These are phyloP conservation scores for Apiotrichum porosum DNA, from an alignment of 1,284 basidiomycete genomes.

Conservation along the genomic window DNA sequence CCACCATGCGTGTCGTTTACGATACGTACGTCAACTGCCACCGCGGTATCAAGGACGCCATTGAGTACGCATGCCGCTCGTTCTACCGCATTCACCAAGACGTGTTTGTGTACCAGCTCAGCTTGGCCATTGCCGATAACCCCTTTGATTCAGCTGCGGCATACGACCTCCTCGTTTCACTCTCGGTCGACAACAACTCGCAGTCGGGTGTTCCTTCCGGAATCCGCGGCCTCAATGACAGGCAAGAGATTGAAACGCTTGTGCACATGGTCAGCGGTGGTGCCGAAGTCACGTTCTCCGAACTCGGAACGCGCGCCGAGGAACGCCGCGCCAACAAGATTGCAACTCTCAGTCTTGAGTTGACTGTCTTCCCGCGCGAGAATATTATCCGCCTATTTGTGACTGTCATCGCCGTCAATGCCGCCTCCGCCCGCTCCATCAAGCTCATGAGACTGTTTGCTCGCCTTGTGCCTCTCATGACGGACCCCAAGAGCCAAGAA, in stretches of 20 bases:
- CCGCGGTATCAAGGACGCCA: conserved; percentile 58
- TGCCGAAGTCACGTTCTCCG: conserved; percentile 51
- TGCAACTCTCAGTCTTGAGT: conserved; percentile 57
- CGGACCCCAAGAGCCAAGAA: conserved; percentile 44
- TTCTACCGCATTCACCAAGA: conserved; percentile 73
- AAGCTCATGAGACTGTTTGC: conserved; percentile 63
- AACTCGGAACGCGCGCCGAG: conserved; percentile 59
- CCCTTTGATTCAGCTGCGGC: conserved; percentile 52
- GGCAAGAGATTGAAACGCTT: conserved; percentile 66
- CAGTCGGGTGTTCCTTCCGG: conserved; percentile 54
- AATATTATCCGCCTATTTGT: conserved; percentile 68
- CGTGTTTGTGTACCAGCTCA: conserved; percentile 67
- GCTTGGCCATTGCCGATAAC: conserved; percentile 59
- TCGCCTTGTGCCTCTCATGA: conserved; percentile 56
- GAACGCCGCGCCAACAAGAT: conserved; percentile 53
- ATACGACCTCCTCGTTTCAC: conserved; percentile 28
- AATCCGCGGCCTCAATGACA: conserved; percentile 61
- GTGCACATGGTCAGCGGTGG: conserved; percentile 53
- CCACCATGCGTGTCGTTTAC: conserved; percentile 65
- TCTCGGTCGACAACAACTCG: conserved; percentile 20
- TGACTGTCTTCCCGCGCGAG: conserved; percentile 58
- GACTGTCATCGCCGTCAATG: conserved; percentile 73
- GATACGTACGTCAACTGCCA: conserved; percentile 61
- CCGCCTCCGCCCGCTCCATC: conserved; percentile 60
- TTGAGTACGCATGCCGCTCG: conserved; percentile 66